A percentile compares a stretch with the other conserved stretches of the same genome.
phyloP scores from a whole-genome alignment of 345 rosid genomes.

The Cardiospermum halicacabum region DNA sequence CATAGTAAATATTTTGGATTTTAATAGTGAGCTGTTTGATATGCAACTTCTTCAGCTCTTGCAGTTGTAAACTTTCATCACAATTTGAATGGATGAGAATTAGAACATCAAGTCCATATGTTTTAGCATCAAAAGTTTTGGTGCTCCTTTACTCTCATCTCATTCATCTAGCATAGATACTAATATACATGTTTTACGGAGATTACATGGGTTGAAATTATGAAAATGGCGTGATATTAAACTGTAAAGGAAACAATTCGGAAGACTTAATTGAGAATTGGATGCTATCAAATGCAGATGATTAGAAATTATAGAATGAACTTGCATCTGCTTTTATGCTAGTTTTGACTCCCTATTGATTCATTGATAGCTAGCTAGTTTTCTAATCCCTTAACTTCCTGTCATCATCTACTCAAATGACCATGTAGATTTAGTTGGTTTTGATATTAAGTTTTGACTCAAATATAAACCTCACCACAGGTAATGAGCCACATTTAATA shows the following conservation, averaged over 20 bases:
- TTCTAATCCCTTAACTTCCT: not conserved
- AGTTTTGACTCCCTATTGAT: not conserved
- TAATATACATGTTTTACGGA: not conserved
- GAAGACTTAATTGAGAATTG: not conserved
- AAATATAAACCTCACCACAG: conserved; percentile 44
- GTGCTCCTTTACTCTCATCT: not conserved
- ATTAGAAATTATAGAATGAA: not conserved
- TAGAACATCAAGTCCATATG: not conserved
- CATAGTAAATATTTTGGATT: not conserved
- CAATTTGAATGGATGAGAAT: not conserved
- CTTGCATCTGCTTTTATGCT: not conserved
- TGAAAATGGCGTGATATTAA: not conserved
- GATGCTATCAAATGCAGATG: not conserved
- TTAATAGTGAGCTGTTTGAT: not conserved
- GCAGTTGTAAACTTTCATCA: not conserved
- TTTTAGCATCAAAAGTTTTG: not conserved
- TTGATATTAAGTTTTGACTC: conserved; percentile 39
- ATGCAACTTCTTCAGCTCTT: not conserved
- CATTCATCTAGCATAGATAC: not conserved
- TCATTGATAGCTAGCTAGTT: not conserved
- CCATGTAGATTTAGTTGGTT: conserved; percentile 8
- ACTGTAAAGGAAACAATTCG: not conserved
- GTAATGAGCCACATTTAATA: conserved; percentile 59
- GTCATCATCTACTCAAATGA: not conserved
- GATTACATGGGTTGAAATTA: not conserved